Base-by-base conservation (phyloP, 2,329 filamentous ascomycete species). In the Neophaeococcomyces aloes region DNA sequence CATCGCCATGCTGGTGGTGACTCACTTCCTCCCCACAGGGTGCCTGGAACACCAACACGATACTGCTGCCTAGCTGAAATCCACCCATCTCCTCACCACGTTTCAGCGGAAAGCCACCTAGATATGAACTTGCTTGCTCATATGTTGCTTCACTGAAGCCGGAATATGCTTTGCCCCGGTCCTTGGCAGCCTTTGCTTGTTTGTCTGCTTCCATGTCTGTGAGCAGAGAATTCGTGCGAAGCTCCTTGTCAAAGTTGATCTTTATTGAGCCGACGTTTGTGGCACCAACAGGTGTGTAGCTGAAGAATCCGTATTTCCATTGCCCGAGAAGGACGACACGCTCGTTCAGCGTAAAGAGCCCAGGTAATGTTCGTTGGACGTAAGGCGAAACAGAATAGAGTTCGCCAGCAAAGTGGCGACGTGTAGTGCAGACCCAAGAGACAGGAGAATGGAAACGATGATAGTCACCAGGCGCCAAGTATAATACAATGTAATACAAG, bases 281-380 rank as follows among this genome's bases (percentile, higher is more conserved):
- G 6, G 91, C 91, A 50, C 91, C 91, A 27, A 98, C 91, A 11
- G 93, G 88, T 0, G 86, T 89, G 66, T 87, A 95, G 53, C 81
- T 84, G 71, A 98, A 98, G 75, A 98, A 96, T 14, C 91, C 91
- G 76, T 86, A 93, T 44, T 88, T 83, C 91, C 91, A 98, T 46
- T 87, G 77, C 14, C 91, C 91, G 1, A 98, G 74, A 1, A 98
- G 76, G 1, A 94, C 91, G 18, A 98, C 86, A 43, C 91, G 81
- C 67, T 98, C 91, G 64, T 98, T 98, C 15, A 98, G 72, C 0
- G 89, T 95, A 68, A 98, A 98, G 1, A 98, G 77, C 2, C 89
- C 89, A 0, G 91, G 91, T 0, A 98, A 73, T 0, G 85, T 94
- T 52, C 86, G 82, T 62, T 95, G 88, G 10, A 98, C 75, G 64